phyloP scores from a whole-genome alignment of 495 filamentous ascomycete genomes.

The Monascus purpureus region DNA sequence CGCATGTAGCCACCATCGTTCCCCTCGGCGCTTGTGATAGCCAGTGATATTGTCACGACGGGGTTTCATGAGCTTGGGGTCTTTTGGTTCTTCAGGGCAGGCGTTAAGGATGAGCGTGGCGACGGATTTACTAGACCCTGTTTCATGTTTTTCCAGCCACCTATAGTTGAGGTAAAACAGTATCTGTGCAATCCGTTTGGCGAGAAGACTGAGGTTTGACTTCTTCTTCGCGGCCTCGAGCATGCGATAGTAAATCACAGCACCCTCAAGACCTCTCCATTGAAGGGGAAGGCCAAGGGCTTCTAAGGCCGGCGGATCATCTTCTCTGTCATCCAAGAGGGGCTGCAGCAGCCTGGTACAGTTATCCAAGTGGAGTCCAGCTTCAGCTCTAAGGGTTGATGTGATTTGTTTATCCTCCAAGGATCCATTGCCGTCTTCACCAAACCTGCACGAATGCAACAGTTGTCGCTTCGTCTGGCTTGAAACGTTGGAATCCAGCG shows the following conservation, averaged over 20 bases:
- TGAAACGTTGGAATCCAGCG: background rate
- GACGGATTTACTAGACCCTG: background rate
- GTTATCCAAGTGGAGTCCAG: background rate
- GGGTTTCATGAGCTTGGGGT: background rate
- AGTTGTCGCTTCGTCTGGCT: background rate
- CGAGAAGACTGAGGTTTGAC: background rate
- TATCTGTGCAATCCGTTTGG: background rate
- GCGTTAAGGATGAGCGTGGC: background rate
- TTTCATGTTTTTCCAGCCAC: background rate
- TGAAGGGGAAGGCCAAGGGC: background rate
- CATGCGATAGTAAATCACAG: background rate
- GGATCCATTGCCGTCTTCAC: background rate
- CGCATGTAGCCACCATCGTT: background rate
- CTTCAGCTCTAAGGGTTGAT: background rate
- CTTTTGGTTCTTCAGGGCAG: background rate
- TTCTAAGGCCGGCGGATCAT: background rate
- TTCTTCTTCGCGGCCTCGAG: background rate
- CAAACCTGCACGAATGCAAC: background rate
- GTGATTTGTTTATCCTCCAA: background rate
- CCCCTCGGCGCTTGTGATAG: background rate
- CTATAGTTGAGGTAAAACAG: background rate
- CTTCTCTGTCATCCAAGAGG: background rate
- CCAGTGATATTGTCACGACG: background rate
- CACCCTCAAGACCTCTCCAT: background rate
- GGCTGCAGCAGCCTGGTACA: background rate